A percentile compares a stretch with the other conserved stretches of the same genome.
These are phyloP conservation scores for Metschnikowia reukaufii DNA, from an alignment of 805 yeast species.

Conservation along the genomic window DNA sequence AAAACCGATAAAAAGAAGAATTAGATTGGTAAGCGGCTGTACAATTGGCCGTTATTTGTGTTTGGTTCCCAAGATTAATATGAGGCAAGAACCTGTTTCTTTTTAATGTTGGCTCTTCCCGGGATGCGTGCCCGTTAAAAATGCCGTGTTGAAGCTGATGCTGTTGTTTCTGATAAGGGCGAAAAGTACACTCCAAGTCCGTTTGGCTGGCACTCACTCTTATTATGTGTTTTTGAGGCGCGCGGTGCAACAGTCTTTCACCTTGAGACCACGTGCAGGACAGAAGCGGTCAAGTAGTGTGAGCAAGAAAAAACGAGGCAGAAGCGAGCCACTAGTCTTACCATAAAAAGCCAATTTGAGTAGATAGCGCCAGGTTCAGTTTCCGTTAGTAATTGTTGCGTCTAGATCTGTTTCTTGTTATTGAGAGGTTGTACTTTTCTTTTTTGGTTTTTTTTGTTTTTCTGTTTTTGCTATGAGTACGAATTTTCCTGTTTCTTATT, in stretches of 20 bases:
- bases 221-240: no score
- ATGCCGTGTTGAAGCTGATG: background rate
- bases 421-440: no score
- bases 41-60: no score
- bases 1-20: background rate
- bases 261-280: background rate
- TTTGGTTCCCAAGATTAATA: no score
- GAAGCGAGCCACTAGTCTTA: background rate
- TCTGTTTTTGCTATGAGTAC: no score
- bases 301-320: background rate
- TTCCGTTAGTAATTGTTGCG: background rate
- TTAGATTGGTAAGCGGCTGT: background rate
- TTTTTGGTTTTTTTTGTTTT: no score
- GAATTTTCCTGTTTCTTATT: no score
- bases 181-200: no score
- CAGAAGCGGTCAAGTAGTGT: background rate
- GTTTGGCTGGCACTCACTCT: no score
- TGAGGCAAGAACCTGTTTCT: no score
- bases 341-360: background rate
- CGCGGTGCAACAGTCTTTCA: background rate
- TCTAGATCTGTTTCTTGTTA: no score
- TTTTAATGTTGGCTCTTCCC: no score
- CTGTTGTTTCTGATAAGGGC: background rate
- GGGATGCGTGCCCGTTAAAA: background rate
- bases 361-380: background rate